Conservation (phyloP, 2,329 filamentous ascomycete genomes). For the Botrytis squamosa region DNA sequence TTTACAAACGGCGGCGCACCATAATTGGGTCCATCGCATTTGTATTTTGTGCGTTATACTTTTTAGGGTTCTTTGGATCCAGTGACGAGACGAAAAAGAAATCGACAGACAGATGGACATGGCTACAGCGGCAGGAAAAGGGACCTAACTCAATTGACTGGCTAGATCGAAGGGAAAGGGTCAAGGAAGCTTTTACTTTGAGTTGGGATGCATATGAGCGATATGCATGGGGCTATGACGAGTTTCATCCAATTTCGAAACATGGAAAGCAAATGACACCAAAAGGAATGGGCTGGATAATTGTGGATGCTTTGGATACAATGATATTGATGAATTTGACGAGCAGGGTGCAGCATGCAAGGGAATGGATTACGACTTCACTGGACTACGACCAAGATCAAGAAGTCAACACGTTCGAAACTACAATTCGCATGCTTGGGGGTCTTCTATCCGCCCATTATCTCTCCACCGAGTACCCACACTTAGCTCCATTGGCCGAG, state of each 20-base stretch:
- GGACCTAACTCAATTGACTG: conserved; percentile 60
- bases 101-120: conserved; percentile 53
- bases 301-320: conserved; percentile 92
- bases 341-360: conserved; percentile 75
- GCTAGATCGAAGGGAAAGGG: conserved; percentile 72
- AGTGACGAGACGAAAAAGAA: conserved; percentile 36
- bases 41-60: conserved; percentile 63
- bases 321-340: conserved; percentile 99
- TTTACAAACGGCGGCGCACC: conserved; percentile 64
- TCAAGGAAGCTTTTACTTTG: conserved; percentile 84
- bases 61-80: conserved; percentile 59
- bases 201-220: conserved; percentile 93
- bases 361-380: conserved; percentile 81
- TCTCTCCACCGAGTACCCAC: conserved; percentile 77
- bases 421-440: conserved; percentile 95
- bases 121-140: conserved; percentile 53
- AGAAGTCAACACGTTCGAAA: conserved; percentile 97
- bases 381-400: conserved; percentile 88
- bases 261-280: conserved; percentile 79
- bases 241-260: conserved; percentile 82
- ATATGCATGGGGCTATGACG: conserved; percentile 91
- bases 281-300: conserved; percentile 94
- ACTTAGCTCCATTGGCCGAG: conserved; percentile 71
- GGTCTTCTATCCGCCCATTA: conserved; percentile 93
- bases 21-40: conserved; percentile 52